These are phyloP conservation scores for Amauroascus verrucosus DNA, from an alignment of 2,329 filamentous ascomycete species.

Conservation along the genomic window DNA sequence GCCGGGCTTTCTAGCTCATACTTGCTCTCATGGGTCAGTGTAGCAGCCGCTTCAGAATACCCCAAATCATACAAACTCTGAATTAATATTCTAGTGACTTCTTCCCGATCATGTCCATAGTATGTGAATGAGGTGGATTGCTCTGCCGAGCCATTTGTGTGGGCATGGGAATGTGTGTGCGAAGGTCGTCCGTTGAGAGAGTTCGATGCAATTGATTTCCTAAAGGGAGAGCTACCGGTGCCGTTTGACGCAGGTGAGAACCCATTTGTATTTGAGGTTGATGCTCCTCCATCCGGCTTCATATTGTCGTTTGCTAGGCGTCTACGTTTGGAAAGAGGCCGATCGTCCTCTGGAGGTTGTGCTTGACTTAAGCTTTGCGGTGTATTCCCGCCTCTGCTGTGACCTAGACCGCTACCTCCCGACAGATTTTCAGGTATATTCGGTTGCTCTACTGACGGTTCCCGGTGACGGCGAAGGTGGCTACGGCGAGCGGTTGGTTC, in stretches of 20 bases:
- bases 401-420: conserved; percentile 19
- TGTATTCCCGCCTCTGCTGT: conserved; percentile 22
- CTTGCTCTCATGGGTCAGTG: conserved; percentile 70
- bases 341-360: conserved; percentile 20
- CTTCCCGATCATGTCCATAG: conserved; percentile 79
- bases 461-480: conserved; percentile 25
- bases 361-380: conserved; percentile 18
- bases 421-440: conserved; percentile 18
- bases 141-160: conserved; percentile 31
- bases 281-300: conserved; percentile 46
- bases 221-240: conserved; percentile 36
- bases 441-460: conserved; percentile 23
- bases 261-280: conserved; percentile 45
- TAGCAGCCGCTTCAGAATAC: conserved; percentile 65
- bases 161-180: conserved; percentile 29
- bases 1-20: conserved; percentile 76
- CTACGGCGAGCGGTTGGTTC: conserved; percentile 10
- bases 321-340: conserved; percentile 47
- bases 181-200: conserved; percentile 47
- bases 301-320: conserved; percentile 48
- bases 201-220: conserved; percentile 40
- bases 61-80: conserved; percentile 84
- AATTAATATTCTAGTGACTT: conserved; percentile 84
- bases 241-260: conserved; percentile 50
- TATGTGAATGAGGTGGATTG: conserved; percentile 43